Evolutionary conservation across 352 stramenopile genomes (phyloP), one percentile per base, ranked within the genome.

Genomic region (Phytophthora citricola): DNA sequence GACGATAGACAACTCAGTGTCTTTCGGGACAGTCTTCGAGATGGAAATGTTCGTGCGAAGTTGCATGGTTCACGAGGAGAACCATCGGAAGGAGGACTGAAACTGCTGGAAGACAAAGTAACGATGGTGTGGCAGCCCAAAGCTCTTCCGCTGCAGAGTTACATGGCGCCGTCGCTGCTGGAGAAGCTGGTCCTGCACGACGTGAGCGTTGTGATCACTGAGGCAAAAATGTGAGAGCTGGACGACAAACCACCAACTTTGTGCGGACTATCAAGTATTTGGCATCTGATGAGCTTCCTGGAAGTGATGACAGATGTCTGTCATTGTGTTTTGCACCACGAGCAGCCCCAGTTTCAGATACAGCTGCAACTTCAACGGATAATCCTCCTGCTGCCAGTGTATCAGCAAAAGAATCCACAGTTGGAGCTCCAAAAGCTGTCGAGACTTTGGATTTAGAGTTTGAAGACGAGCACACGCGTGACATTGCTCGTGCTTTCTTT

Each of bases 251-350:
- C 12, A 88, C 81, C 6, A 95, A 91, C 27, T 86, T 95, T 49
- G 76, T 94, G 40, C 79, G 87, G 41, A 95, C 87, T 3, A 89
- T 91, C 62, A 95, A 95, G 66, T 95, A 92, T 55, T 46, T 95
- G 15, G 51, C 63, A 6, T 55, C 67, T 3, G 66, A 81, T 0
- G 66, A 76, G 8, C 63, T 93, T 10, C 76, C 84, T 0, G 59
- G 58, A 5, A 93, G 65, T 49, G 87, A 94, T 60, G 81, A 90
- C n/a, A 76, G 58, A 7, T 92, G 87, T 43, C 68, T 94, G 7
- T 94, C 87, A 32, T 59, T 94, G 22, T 87, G 77, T 34, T 76
- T 69, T 9, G 1, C 26, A 17, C 7, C 34, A 53, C 11, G 32
- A 58, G 8, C 9, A 36, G 12, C 14, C 20, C 3, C 44, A 50